Evolutionary conservation across 1,284 basidiomycete species (phyloP), one percentile per base, ranked within the genome.

Genomic region (Athelia sp.): DNA sequence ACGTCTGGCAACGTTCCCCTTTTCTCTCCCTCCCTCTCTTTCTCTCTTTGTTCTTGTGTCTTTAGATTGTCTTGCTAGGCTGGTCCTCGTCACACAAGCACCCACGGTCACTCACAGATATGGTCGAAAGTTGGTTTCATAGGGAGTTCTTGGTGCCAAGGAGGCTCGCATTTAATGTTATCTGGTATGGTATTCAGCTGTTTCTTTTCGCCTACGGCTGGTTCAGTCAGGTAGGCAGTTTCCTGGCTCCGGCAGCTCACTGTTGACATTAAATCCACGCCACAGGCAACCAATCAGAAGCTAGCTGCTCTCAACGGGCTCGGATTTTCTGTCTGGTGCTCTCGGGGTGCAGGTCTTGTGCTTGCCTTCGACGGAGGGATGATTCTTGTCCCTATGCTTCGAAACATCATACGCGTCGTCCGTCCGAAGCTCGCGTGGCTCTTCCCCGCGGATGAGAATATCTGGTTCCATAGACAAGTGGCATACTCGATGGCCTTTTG

Each of bases 391-490:
- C 92, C 92, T 34, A 87, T 93, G 82, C 65, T 93, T 52, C 85
- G 91, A 59, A 93, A 93, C 62, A 67, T 90, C 58, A 82, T 94
- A 62, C 84, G 86, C 51, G 68, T 90, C 55, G 67, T 93, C 55
- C 83, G 92, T 32, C 92, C 91, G 26, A 83, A 75, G 56, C 61
- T 93, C 45, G 69, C 80, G 9, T 87, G 86, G 80, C 70, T 89
- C 46, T 84, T 93, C 72, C 90, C 91, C 21, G 85, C 87, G 52
- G 91, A 94, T 65, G 91, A 93, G 72, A 91, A 90, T 59, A 86
- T 93, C 60, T 92, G 90, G 91, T 91, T 93, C 74, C 92, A 95
- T 65, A 76, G 90, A 53, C 91, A 94, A 61, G 89, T 93, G 36
- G 92, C 92, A 11, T 94, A 94, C 65, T 89, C 87, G 9, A 83